Percentiles rank a stretch among this genome's conserved stretches.
These are phyloP conservation scores for Styphnolobium japonicum DNA, from an alignment of 306 rosid species.

Conservation along the genomic window DNA sequence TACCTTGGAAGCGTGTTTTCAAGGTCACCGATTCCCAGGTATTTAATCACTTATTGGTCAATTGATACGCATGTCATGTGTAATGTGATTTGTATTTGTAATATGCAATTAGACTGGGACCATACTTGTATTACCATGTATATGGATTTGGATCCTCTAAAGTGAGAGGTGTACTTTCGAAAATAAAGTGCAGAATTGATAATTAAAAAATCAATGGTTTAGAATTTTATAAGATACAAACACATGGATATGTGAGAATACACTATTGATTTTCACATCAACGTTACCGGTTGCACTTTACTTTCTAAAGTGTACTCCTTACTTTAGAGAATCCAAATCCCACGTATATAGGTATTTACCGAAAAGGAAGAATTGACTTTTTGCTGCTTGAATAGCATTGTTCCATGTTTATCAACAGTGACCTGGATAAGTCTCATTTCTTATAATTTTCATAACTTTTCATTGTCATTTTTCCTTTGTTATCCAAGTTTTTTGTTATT, in stretches of 20 bases:
- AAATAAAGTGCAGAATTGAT: too few species aligned
- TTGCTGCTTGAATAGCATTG: neutral
- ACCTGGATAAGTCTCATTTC: constrained; percentile 1
- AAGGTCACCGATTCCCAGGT: constrained; percentile 95
- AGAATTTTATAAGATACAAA: too few species aligned
- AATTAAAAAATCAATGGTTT: too few species aligned
- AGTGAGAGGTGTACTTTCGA: too few species aligned
- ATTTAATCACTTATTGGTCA: constrained; percentile 15
- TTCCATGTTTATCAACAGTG: constrained; percentile 7
- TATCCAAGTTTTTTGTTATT: neutral
- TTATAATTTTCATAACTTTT: neutral
- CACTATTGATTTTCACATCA: too few species aligned
- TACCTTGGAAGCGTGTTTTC: constrained; percentile 98
- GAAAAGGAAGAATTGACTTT: neutral
- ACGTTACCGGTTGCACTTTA: too few species aligned
- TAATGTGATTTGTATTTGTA: neutral
- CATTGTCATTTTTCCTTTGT: neutral
- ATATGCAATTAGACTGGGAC: neutral
- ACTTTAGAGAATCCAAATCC: too few species aligned
- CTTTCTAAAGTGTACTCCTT: too few species aligned
- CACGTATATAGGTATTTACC: neutral
- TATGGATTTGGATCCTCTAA: too few species aligned
- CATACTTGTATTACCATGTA: neutral
- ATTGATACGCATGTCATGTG: neutral
- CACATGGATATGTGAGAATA: too few species aligned